These are phyloP conservation scores for Inonotus obliquus DNA, from an alignment of 1,284 basidiomycete genomes.

Conservation along the genomic window DNA sequence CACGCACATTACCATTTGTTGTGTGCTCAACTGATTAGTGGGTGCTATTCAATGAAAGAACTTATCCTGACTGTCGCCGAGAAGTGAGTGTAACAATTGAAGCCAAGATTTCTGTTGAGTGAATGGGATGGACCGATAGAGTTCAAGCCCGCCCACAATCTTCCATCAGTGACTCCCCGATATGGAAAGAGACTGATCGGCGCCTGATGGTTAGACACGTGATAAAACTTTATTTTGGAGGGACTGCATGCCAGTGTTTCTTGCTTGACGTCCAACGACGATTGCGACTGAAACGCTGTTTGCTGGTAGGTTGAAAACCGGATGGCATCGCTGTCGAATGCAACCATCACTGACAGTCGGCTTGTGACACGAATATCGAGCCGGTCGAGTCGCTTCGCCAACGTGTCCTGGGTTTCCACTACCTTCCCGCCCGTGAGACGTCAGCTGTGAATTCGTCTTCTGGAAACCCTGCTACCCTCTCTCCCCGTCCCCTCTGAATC, in stretches of 20 bases:
- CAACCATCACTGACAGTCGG: background rate
- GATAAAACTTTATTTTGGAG: no score
- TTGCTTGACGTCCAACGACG: background rate
- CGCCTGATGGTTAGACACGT: no score
- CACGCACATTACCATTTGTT: no score
- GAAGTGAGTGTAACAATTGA: background rate
- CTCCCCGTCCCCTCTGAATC: background rate
- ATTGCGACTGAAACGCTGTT: background rate
- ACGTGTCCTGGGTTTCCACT: constrained; percentile 3
- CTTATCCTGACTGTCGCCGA: background rate
- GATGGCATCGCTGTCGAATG: constrained; percentile 2
- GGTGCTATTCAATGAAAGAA: background rate
- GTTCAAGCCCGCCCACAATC: background rate
- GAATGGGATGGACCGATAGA: no score
- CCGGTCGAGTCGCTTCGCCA: background rate
- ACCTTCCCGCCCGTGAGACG: constrained; percentile 13
- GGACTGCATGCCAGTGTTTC: background rate
- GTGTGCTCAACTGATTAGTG: background rate
- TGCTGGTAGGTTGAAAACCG: background rate
- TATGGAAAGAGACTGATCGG: background rate
- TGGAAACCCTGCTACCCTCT: constrained; percentile 7
- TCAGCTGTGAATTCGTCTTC: constrained; percentile 1
- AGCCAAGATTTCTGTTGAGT: background rate
- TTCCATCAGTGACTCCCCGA: background rate
- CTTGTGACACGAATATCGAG: background rate